These are phyloP conservation scores for Penicillium robsamsonii DNA, from an alignment of 495 filamentous ascomycete species.

Conservation along the genomic window DNA sequence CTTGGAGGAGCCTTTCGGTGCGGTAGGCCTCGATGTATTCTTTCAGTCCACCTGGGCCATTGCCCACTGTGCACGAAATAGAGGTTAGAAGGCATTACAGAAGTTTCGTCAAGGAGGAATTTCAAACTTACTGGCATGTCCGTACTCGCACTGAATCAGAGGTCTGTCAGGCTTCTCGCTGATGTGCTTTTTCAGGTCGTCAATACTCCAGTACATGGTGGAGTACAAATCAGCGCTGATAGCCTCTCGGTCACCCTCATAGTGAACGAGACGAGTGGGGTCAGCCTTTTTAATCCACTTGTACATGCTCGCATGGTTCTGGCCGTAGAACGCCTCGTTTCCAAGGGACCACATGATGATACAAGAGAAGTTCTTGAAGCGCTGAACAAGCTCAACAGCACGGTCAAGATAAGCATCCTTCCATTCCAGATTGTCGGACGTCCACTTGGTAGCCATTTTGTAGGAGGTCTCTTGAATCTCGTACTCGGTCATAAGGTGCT, in stretches of 20 bases:
- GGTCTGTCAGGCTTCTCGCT: constrained; percentile 47
- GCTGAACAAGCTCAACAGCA: constrained; percentile 57
- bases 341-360: constrained; percentile 71
- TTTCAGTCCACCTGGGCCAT: constrained; percentile 63
- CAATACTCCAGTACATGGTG: constrained; percentile 61
- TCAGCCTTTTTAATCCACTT: constrained; percentile 58
- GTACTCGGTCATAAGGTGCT: constrained; percentile 40
- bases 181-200: constrained; percentile 15
- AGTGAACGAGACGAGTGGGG: constrained; percentile 59
- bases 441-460: constrained; percentile 51
- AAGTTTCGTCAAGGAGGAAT: no score
- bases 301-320: constrained; percentile 63
- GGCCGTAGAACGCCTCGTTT: constrained; percentile 67
- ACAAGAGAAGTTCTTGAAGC: constrained; percentile 63
- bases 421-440: constrained; percentile 63
- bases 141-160: constrained; percentile 65
- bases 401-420: constrained; percentile 63
- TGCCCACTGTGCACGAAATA: constrained; percentile 59
- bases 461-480: constrained; percentile 55
- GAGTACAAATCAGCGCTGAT: constrained; percentile 61
- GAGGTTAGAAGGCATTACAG: constrained; percentile 25
- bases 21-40: constrained; percentile 64
- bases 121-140: no score
- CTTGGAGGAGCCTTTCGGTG: constrained; percentile 55
- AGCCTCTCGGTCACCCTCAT: constrained; percentile 60